These are phyloP conservation scores for Melampsora abietis-canadensis DNA, from an alignment of 1,284 basidiomycete genomes.

Conservation along the genomic window DNA sequence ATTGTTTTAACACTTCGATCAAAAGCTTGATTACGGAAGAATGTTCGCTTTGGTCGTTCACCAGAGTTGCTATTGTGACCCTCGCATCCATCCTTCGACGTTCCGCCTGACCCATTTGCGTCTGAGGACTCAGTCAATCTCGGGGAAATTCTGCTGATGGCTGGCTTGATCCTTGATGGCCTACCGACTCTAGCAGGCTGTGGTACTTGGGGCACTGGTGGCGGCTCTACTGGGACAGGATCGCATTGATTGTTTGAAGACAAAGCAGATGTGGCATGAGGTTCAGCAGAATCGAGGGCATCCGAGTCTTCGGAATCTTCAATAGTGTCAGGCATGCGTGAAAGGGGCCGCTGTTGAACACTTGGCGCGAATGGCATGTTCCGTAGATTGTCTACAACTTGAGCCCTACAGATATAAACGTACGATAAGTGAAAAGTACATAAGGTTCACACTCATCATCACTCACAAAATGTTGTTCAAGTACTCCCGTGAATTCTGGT, in stretches of 20 bases:
- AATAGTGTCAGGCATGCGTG: constrained; percentile 31
- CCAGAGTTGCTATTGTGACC: no score
- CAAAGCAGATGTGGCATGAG: background rate
- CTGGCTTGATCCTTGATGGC: constrained; percentile 21
- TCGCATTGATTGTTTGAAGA: constrained; percentile 12
- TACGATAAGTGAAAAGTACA: background rate
- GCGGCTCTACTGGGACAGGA: background rate
- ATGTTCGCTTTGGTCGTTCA: constrained; percentile 24
- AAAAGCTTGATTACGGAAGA: constrained; percentile 29
- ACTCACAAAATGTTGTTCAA: constrained; percentile 72
- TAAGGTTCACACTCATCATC: background rate
- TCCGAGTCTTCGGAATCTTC: constrained; percentile 32
- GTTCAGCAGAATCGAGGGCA: constrained; percentile 15
- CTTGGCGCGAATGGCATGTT: constrained; percentile 78
- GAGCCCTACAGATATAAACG: constrained; percentile 56
- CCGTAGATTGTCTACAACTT: constrained; percentile 73
- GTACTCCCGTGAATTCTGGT: constrained; percentile 80
- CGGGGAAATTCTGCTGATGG: constrained; percentile 24
- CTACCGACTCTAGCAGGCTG: constrained; percentile 27
- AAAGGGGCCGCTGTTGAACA: constrained; percentile 58
- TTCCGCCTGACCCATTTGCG: background rate
- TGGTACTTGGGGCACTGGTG: constrained; percentile 2
- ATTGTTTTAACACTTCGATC: constrained; percentile 4
- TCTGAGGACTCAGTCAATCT: constrained; percentile 16
- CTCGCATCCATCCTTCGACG: constrained; percentile 5